These are phyloP conservation scores for Aspergillus egyptiacus DNA, from an alignment of 495 filamentous ascomycete species.

Conservation along the genomic window DNA sequence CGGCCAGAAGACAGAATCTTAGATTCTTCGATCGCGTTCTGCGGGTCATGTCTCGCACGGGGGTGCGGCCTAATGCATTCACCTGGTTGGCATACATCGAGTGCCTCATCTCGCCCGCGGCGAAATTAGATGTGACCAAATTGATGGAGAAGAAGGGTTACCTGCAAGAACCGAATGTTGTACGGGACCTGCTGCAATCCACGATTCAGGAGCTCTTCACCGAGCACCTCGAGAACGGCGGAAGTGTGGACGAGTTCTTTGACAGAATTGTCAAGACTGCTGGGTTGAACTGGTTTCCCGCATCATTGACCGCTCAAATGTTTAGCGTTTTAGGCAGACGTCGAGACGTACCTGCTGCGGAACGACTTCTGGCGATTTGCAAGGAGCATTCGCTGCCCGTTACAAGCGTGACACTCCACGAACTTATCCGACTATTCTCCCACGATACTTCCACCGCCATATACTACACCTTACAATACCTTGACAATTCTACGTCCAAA, in stretches of 20 bases:
- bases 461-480: conserved; percentile 16
- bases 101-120: conserved; percentile 25
- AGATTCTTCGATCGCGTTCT: conserved; percentile 28
- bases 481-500: conserved; percentile 12
- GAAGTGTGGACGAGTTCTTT: conserved; percentile 32
- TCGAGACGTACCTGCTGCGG: conserved; percentile 21
- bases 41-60: conserved; percentile 26
- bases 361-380: conserved; percentile 28
- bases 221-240: conserved; percentile 31
- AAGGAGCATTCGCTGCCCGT: conserved; percentile 20
- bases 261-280: conserved; percentile 24
- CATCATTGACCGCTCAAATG: conserved; percentile 32
- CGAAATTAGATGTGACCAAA: conserved; percentile 28
- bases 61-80: conserved; percentile 34
- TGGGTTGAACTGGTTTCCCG: conserved; percentile 31
- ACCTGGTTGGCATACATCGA: conserved; percentile 42
- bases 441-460: conserved; percentile 21
- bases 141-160: conserved; percentile 33
- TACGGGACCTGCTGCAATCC: conserved; percentile 25
- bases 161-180: conserved; percentile 18
- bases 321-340: conserved; percentile 24
- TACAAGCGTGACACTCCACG: conserved; percentile 12
- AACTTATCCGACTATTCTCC: conserved; percentile 21
- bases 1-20: conserved; percentile 33
- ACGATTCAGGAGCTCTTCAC: conserved; percentile 30